phyloP scores from a whole-genome alignment of 176 grass and related monocot species.

The Saccharum spontaneum region DNA sequence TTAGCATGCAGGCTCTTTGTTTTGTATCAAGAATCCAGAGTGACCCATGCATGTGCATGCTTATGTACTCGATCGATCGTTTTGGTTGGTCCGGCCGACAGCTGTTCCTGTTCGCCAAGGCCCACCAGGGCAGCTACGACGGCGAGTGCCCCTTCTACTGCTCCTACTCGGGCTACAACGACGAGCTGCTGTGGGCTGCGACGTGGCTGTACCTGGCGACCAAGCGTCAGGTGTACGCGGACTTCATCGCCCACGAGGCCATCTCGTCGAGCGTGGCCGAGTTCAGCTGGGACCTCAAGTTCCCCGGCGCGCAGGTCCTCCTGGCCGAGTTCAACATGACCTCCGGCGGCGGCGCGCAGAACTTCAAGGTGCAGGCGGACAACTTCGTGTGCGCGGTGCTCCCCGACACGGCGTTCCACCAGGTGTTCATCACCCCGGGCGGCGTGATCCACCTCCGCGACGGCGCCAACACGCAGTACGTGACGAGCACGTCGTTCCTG shows the following conservation, averaged over 20 bases:
- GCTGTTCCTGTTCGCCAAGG: slow-evolving; percentile 76
- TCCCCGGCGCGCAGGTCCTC: slow-evolving; percentile 79
- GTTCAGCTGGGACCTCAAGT: slow-evolving; percentile 99
- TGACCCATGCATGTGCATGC: too few relatives aligned
- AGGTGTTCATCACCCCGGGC: slow-evolving; percentile 77
- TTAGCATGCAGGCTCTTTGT: neutral
- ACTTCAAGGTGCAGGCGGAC: slow-evolving; percentile 78
- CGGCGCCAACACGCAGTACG: slow-evolving; percentile 96
- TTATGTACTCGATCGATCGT: too few relatives aligned
- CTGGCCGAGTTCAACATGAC: slow-evolving; percentile 66
- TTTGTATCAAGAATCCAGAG: too few relatives aligned
- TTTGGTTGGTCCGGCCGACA: neutral
- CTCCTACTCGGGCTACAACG: slow-evolving; percentile 92
- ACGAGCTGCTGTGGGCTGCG: slow-evolving; percentile 94
- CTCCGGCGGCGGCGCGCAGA: slow-evolving; percentile 53
- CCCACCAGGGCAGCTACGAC: slow-evolving; percentile 74
- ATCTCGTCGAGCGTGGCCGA: slow-evolving; percentile 82
- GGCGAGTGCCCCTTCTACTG: slow-evolving; percentile 99
- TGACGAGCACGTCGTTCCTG: slow-evolving; percentile 75
- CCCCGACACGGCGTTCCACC: slow-evolving; percentile 75
- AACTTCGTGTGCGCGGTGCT: slow-evolving; percentile 85
- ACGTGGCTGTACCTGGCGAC: slow-evolving; percentile 85
- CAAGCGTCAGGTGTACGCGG: slow-evolving; percentile 56
- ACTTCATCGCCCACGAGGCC: slow-evolving; percentile 69
- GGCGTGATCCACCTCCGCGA: slow-evolving; percentile 92